Base-by-base conservation (phyloP, 352 stramenopile species). In the Phytopythium chamaehyphon region DNA sequence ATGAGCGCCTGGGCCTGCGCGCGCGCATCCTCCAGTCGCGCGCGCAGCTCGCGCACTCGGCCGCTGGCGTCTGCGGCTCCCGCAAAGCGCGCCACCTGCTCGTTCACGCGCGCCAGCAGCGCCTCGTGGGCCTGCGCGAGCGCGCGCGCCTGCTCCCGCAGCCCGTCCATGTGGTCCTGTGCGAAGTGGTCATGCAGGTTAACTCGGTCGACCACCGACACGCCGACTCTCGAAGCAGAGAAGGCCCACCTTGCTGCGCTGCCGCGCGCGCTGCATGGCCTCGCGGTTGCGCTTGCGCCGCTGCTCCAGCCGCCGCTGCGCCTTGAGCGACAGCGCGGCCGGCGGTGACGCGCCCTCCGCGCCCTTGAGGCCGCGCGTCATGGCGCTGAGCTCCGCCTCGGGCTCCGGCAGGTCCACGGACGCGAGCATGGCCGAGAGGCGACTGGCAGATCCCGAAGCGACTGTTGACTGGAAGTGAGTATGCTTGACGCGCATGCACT, bases 261-360 rank as follows among this genome's bases (percentile, higher is more conserved):
- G 68, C 0, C 73, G 64, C 5, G 73, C 61, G 21, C 73, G 74
- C 55, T 83, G 74, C 74, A 83, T 85, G 38, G 74, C 63, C 66
- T 85, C 74, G 33, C 71, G 71, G 50, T 83, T 85, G 59, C 71
- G 74, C 23, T 69, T 74, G 19, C 71, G 71, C 9, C 71, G 71
- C 18, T 62, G 67, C 46, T 83, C 71, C 26, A 85, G 64, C 12
- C 55, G 53, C 39, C 64, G 65, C 23, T 55, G 40, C 39, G 66
- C 62, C 19, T 39, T 46, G 31, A 31, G 46, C 21, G 47, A 10
- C 45, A 40, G 45, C 9, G 15, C 16, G 15, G 8, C 22, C 14
- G 24, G 22, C 23, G 23, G 42, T 1, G 11, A 22, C 24, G 42
- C 42, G 42, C 21, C 40, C 21, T 28, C 40, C 40, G 40, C 21